phyloP scores from a whole-genome alignment of 2,329 filamentous ascomycete species.

The Helotiales sp. region DNA sequence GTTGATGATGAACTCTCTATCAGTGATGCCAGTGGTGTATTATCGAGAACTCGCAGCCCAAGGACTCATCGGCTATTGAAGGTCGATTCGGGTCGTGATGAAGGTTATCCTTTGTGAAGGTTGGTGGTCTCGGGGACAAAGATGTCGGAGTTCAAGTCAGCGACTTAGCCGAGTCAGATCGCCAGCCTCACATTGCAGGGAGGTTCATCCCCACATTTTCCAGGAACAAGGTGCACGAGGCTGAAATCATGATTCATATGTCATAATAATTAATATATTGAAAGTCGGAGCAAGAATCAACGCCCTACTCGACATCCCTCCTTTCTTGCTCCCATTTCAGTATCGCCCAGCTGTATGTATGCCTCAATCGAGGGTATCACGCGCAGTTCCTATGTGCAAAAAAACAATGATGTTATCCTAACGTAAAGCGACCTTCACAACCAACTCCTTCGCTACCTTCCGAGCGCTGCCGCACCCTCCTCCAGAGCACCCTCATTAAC shows the following conservation, averaged over 20 bases:
- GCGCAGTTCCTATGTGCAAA: not conserved
- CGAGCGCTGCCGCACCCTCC: slow-evolving; percentile 14
- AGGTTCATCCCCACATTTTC: not conserved
- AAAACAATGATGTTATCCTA: not conserved
- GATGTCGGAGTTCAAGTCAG: not conserved
- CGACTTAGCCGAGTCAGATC: not conserved
- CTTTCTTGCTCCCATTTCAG: not conserved
- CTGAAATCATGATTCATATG: not conserved
- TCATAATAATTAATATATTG: not conserved
- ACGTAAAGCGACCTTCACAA: no score
- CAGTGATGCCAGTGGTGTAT: not conserved
- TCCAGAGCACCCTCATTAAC: slow-evolving; percentile 14
- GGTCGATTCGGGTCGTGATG: not conserved
- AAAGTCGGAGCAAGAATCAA: not conserved
- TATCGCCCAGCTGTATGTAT: not conserved
- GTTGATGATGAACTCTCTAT: slow-evolving; percentile 8
- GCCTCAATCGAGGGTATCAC: not conserved
- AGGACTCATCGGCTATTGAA: not conserved
- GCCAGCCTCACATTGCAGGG: not conserved
- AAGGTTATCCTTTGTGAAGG: not conserved
- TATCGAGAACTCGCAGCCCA: not conserved
- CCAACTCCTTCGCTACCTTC: slow-evolving; percentile 10
- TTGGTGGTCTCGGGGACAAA: not conserved
- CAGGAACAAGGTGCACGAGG: not conserved
- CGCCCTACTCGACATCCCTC: not conserved